Conservation (phyloP, 805 yeast species). For the Wickerhamiella allomyrinae region DNA sequence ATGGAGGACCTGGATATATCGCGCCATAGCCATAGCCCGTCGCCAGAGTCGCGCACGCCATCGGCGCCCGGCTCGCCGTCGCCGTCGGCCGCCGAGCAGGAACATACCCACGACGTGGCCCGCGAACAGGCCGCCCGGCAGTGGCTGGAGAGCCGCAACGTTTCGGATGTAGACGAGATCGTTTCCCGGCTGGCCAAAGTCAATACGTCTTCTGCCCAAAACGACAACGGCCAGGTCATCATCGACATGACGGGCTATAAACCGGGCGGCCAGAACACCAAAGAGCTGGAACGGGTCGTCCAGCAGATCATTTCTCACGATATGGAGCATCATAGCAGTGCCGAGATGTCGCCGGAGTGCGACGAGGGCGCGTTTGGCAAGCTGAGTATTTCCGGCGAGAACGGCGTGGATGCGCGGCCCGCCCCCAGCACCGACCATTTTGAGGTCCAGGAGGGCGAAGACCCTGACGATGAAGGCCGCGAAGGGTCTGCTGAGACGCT, state of each 20-base stretch:
- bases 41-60: background rate
- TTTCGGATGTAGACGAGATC: slow-evolving; percentile 12
- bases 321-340: slow-evolving; percentile 25
- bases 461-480: slow-evolving; percentile 5
- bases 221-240: slow-evolving; percentile 77
- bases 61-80: slow-evolving; percentile 2
- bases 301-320: slow-evolving; percentile 65
- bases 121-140: background rate
- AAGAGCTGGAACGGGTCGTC: slow-evolving; percentile 62
- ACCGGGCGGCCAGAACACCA: slow-evolving; percentile 43
- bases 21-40: background rate
- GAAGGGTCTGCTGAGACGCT: slow-evolving; percentile 12
- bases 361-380: slow-evolving; percentile 3
- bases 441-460: background rate
- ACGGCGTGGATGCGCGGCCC: background rate
- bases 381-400: background rate
- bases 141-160: background rate
- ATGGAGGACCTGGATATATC: slow-evolving; percentile 16
- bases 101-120: background rate
- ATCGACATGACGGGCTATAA: slow-evolving; percentile 94
- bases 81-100: background rate
- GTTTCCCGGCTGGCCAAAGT: slow-evolving; percentile 27
- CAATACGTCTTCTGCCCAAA: slow-evolving; percentile 78
- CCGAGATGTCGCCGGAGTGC: slow-evolving; percentile 2
- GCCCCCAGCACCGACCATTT: background rate